phyloP scores from a whole-genome alignment of 1,284 basidiomycete species.

The Leccinum cinnamomeum region DNA sequence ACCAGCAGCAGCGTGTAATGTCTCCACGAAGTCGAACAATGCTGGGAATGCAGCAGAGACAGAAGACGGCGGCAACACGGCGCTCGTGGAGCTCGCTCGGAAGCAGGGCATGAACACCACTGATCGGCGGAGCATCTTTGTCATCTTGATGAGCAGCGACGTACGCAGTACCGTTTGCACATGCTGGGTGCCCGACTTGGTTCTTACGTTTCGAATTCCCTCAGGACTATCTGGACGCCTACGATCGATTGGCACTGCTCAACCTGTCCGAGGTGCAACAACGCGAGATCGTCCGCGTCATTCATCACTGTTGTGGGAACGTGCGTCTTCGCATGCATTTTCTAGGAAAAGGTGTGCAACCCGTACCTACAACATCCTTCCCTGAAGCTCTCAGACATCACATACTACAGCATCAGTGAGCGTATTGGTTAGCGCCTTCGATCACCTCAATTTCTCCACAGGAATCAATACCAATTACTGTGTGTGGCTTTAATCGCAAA shows the following conservation, averaged over 20 bases:
- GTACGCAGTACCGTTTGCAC: slow-evolving; percentile 45
- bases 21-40: slow-evolving; percentile 21
- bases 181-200: background rate
- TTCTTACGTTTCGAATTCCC: background rate
- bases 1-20: slow-evolving; percentile 46
- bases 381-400: background rate
- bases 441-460: background rate
- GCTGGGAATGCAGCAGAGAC: background rate
- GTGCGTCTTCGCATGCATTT: background rate
- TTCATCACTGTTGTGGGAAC: no score
- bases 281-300: no score
- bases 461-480: background rate
- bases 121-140: no score
- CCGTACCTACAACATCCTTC: no score
- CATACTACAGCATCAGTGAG: background rate
- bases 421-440: background rate
- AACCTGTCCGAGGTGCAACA: no score
- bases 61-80: slow-evolving; percentile 43
- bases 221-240: slow-evolving; percentile 45
- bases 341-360: no score
- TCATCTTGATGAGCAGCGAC: slow-evolving; percentile 85
- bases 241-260: no score
- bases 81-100: slow-evolving; percentile 67
- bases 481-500: background rate
- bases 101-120: no score